Evolutionary conservation across 2,329 filamentous ascomycete species (phyloP).

Genomic region (Fusarium pininemorale): DNA sequence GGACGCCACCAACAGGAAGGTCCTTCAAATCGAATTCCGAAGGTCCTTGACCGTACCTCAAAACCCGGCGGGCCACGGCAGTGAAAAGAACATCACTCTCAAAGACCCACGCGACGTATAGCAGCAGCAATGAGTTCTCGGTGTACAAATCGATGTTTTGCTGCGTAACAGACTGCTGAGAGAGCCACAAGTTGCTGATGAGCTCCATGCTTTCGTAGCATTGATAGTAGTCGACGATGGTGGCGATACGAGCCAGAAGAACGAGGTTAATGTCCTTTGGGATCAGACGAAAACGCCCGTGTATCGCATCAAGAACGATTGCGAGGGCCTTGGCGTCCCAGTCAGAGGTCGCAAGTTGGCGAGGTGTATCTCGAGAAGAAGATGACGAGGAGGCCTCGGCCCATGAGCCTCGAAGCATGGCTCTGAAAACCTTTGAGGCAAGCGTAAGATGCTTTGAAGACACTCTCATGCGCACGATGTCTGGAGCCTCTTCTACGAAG

Average conservation of each 20-base stretch:
- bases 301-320: background rate
- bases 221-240: conserved; percentile 15
- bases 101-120: background rate
- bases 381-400: background rate
- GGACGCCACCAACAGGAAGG: background rate
- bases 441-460: rapidly evolving
- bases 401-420: background rate
- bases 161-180: too few relatives aligned
- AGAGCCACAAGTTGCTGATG: background rate
- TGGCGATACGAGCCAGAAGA: background rate
- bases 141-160: too few relatives aligned
- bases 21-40: background rate
- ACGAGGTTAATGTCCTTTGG: background rate
- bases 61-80: rapidly evolving
- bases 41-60: rapidly evolving
- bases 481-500: rapidly evolving
- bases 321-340: background rate
- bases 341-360: background rate
- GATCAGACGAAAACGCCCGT: background rate
- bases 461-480: rapidly evolving
- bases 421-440: background rate
- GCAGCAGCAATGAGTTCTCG: rapidly evolving
- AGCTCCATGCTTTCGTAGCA: background rate
- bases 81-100: rapidly evolving
- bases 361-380: rapidly evolving